These are phyloP conservation scores for Clavispora santaluciae DNA, from an alignment of 805 yeast species.

Conservation along the genomic window DNA sequence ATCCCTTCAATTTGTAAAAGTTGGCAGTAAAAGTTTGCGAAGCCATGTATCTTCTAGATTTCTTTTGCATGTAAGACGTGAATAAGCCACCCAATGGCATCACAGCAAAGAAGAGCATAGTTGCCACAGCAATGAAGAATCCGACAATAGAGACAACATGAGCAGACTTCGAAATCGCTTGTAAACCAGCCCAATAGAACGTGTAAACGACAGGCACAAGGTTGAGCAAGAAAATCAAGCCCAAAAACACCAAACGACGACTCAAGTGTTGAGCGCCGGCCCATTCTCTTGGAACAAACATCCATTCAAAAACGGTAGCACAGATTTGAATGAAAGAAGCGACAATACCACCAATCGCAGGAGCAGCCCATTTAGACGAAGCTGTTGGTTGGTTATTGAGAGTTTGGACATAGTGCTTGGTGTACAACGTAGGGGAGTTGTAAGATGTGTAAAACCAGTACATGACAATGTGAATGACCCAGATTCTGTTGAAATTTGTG, in stretches of 20 bases:
- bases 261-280: slow-evolving; percentile 97
- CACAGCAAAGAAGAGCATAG: slow-evolving; percentile 79
- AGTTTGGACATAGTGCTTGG: slow-evolving; percentile 79
- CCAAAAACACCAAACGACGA: slow-evolving; percentile 76
- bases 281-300: slow-evolving; percentile 96
- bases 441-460: slow-evolving; percentile 96
- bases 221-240: slow-evolving; percentile 62
- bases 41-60: slow-evolving; percentile 83
- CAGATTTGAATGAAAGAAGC: slow-evolving; percentile 76
- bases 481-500: slow-evolving; percentile 79
- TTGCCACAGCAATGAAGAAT: slow-evolving; percentile 82
- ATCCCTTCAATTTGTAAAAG: slow-evolving; percentile 72
- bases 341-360: slow-evolving; percentile 87
- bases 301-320: slow-evolving; percentile 92
- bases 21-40: slow-evolving; percentile 95
- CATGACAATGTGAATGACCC: slow-evolving; percentile 86
- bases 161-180: slow-evolving; percentile 65
- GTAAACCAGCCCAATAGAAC: slow-evolving; percentile 72
- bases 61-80: slow-evolving; percentile 84
- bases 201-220: slow-evolving; percentile 84
- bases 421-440: slow-evolving; percentile 88
- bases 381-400: slow-evolving; percentile 82
- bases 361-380: slow-evolving; percentile 88
- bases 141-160: slow-evolving; percentile 77
- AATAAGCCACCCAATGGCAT: slow-evolving; percentile 97